phyloP scores from a whole-genome alignment of 768 basidiomycete species.

The Lactarius tabidus region DNA sequence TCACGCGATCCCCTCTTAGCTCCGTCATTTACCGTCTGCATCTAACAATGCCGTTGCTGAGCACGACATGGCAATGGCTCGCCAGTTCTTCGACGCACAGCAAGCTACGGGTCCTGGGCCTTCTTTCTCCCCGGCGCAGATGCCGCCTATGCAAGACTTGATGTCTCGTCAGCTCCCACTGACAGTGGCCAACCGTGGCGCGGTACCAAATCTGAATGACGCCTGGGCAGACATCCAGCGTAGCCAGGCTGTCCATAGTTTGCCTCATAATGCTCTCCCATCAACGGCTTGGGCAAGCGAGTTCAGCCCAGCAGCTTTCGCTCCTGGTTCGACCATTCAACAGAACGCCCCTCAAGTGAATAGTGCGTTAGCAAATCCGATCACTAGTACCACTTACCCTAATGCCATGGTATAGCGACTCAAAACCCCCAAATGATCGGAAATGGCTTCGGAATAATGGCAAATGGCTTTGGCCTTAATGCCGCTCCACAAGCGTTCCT shows the following conservation, averaged over 20 bases:
- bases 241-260: not conserved
- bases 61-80: constrained; percentile 69
- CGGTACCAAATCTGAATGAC: constrained; percentile 9
- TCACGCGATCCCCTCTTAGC: constrained; percentile 37
- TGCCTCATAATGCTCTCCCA: not conserved
- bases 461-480: constrained; percentile 26
- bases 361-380: constrained; percentile 2
- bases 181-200: constrained; percentile 29
- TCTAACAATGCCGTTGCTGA: constrained; percentile 46
- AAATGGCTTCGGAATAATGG: constrained; percentile 17
- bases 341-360: not conserved
- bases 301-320: constrained; percentile 15
- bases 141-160: constrained; percentile 34
- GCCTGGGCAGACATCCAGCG: constrained; percentile 22
- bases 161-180: constrained; percentile 28
- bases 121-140: constrained; percentile 37
- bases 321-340: not conserved
- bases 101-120: constrained; percentile 35
- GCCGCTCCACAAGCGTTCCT: constrained; percentile 21
- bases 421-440: constrained; percentile 9
- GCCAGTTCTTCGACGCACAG: constrained; percentile 68
- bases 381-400: not conserved
- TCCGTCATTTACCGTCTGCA: constrained; percentile 72
- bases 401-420: constrained; percentile 7
- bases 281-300: constrained; percentile 27